Percentiles rank a stretch among this genome's conserved stretches.
Evolutionary conservation across 345 rosid genomes (phyloP).

Genomic region (Geranium brycei): DNA sequence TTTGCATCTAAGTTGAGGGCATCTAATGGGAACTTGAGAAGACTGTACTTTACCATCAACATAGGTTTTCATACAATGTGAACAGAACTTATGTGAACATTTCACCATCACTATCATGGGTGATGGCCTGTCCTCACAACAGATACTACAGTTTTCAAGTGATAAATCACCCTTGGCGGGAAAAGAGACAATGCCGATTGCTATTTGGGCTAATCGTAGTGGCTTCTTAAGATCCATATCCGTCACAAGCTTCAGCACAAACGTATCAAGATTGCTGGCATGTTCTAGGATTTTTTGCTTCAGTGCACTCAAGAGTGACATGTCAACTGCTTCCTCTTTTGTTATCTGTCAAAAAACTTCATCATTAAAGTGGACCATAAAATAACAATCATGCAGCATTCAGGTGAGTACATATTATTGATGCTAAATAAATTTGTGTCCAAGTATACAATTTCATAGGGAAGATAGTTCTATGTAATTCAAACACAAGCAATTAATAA

Average conservation of each 20-base stretch:
- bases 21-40: slow-evolving; percentile 70
- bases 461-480: neutral
- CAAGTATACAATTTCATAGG: neutral
- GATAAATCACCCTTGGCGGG: slow-evolving; percentile 24
- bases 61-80: slow-evolving; percentile 84
- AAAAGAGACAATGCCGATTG: slow-evolving; percentile 60
- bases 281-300: slow-evolving; percentile 65
- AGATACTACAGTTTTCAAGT: slow-evolving; percentile 59
- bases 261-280: slow-evolving; percentile 46
- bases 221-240: slow-evolving; percentile 45
- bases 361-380: slow-evolving; percentile 4
- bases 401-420: neutral
- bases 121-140: slow-evolving; percentile 72
- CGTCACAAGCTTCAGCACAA: slow-evolving; percentile 52
- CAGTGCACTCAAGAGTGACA: slow-evolving; percentile 57
- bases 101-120: slow-evolving; percentile 70
- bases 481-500: neutral
- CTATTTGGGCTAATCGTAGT: slow-evolving; percentile 58
- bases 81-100: slow-evolving; percentile 87
- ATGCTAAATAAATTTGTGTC: neutral
- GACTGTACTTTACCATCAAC: slow-evolving; percentile 69
- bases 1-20: slow-evolving; percentile 83
- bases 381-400: slow-evolving; percentile 1
- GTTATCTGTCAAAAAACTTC: slow-evolving; percentile 38
- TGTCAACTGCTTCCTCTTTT: slow-evolving; percentile 44